A percentile compares a stretch with the other conserved stretches of the same genome.
Conservation (phyloP, 371 early-diverging fungal species). For the Funneliformis caledonium region DNA sequence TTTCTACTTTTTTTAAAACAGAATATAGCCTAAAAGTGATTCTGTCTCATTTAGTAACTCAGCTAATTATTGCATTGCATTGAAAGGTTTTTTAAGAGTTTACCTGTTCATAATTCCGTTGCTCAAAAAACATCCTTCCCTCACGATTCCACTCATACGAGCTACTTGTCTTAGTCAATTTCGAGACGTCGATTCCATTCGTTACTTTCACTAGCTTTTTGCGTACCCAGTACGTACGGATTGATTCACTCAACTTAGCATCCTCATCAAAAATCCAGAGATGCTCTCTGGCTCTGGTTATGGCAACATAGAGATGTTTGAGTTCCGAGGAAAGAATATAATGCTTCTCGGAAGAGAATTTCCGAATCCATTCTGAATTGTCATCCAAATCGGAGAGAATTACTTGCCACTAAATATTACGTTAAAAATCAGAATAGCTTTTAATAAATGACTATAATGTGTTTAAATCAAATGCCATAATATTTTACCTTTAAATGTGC, state of each 20-base stretch:
- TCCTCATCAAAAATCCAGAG: conserved; percentile 33
- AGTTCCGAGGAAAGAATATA: conserved; percentile 29
- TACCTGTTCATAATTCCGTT: conserved; percentile 7
- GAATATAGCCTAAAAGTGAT: conserved; percentile 2
- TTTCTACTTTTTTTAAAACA: conserved; percentile 31
- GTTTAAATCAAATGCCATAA: background rate
- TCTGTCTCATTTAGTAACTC: background rate
- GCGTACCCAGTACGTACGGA: background rate
- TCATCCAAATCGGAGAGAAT: conserved; percentile 14
- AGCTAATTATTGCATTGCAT: background rate
- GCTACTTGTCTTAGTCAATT: conserved; percentile 25
- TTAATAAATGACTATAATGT: background rate
- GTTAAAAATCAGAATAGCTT: background rate
- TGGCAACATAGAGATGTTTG: conserved; percentile 31
- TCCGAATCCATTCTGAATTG: background rate
- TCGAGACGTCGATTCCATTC: conserved; percentile 11
- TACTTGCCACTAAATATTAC: conserved; percentile 11
- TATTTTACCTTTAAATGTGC: conserved; percentile 15
- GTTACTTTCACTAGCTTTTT: background rate
- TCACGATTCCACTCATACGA: conserved; percentile 1
- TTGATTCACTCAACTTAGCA: background rate
- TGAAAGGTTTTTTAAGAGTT: background rate
- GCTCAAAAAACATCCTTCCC: conserved; percentile 28
- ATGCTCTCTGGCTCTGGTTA: conserved; percentile 14
- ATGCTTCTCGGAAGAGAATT: conserved; percentile 23